A percentile compares a stretch with the other conserved stretches of the same genome.
These are phyloP conservation scores for Tulasnella sp. DNA, from an alignment of 768 basidiomycete species.

Conservation along the genomic window DNA sequence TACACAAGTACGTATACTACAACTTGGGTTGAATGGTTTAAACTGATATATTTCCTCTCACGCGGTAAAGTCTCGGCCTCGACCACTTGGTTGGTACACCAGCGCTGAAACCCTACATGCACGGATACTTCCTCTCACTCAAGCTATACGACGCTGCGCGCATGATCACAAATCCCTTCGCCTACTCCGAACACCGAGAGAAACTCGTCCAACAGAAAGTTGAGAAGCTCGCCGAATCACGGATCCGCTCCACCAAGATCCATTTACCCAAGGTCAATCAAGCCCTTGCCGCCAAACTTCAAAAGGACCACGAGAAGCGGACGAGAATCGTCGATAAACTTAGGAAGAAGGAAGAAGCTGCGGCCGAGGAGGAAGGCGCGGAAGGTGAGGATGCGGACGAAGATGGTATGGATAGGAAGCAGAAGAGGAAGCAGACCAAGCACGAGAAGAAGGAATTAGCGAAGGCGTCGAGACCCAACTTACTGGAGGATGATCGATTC, in stretches of 20 bases:
- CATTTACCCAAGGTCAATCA: slow-evolving; percentile 62
- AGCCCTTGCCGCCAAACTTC: slow-evolving; percentile 75
- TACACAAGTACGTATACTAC: slow-evolving; percentile 47
- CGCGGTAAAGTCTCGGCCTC: slow-evolving; percentile 61
- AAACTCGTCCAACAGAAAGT: slow-evolving; percentile 78
- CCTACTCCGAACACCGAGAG: slow-evolving; percentile 89
- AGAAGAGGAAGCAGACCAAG: slow-evolving; percentile 24
- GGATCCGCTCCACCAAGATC: slow-evolving; percentile 72
- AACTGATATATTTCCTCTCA: neutral
- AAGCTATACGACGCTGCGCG: slow-evolving; percentile 94
- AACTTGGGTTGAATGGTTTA: neutral
- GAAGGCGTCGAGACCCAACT: slow-evolving; percentile 32
- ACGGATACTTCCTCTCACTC: slow-evolving; percentile 95
- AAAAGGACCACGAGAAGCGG: slow-evolving; percentile 25
- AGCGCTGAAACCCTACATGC: slow-evolving; percentile 98
- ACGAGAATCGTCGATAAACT: slow-evolving; percentile 15
- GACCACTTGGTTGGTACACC: slow-evolving; percentile 92
- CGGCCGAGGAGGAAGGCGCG: slow-evolving; percentile 29
- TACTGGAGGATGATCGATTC: slow-evolving; percentile 85
- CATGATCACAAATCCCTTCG: slow-evolving; percentile 91
- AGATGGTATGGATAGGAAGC: slow-evolving; percentile 25
- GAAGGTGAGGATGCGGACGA: slow-evolving; percentile 38
- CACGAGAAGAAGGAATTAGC: slow-evolving; percentile 17
- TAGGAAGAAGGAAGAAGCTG: slow-evolving; percentile 26
- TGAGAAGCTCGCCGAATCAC: slow-evolving; percentile 85